These are phyloP conservation scores for Paralagenidium karlingii DNA, from an alignment of 352 stramenopile genomes.

Conservation along the genomic window DNA sequence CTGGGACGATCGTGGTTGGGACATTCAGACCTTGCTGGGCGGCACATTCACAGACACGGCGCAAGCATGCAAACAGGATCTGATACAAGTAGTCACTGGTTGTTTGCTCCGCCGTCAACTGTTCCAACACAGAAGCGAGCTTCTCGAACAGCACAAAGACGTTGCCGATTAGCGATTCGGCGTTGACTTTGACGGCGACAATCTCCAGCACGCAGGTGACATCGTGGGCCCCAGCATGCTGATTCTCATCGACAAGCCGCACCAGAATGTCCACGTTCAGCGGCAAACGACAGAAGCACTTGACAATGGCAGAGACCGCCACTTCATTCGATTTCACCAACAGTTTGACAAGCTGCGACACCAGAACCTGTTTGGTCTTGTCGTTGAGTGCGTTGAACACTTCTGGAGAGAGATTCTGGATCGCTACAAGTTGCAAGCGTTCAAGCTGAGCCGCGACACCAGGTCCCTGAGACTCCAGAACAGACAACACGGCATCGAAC, in stretches of 20 bases:
- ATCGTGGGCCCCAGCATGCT: slow-evolving; percentile 21
- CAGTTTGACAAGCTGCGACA: slow-evolving; percentile 4
- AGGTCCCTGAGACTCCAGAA: too few relatives aligned
- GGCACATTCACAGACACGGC: slow-evolving; percentile 65
- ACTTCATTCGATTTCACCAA: slow-evolving; percentile 6
- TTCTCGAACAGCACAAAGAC: too few relatives aligned
- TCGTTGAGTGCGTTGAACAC: slow-evolving; percentile 40
- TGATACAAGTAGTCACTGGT: slow-evolving; percentile 81
- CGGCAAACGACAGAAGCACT: background rate
- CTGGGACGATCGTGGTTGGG: too few relatives aligned
- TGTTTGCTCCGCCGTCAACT: too few relatives aligned
- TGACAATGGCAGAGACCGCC: background rate
- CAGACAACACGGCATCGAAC: slow-evolving; percentile 27
- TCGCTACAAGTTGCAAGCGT: slow-evolving; percentile 24
- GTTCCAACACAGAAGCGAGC: too few relatives aligned
- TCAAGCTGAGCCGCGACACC: too few relatives aligned
- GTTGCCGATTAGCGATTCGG: too few relatives aligned
- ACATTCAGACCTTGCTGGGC: too few relatives aligned
- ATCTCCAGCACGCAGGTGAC: slow-evolving; percentile 73
- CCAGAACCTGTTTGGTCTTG: slow-evolving; percentile 4
- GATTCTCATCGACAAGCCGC: background rate
- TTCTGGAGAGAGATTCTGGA: slow-evolving; percentile 17
- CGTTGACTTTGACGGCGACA: slow-evolving; percentile 53
- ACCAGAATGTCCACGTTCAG: slow-evolving; percentile 1
- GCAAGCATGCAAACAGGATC: slow-evolving; percentile 62